Evolutionary conservation across 768 basidiomycete genomes (phyloP), one percentile per base, ranked within the genome.

Genomic region (Russula emetica): DNA sequence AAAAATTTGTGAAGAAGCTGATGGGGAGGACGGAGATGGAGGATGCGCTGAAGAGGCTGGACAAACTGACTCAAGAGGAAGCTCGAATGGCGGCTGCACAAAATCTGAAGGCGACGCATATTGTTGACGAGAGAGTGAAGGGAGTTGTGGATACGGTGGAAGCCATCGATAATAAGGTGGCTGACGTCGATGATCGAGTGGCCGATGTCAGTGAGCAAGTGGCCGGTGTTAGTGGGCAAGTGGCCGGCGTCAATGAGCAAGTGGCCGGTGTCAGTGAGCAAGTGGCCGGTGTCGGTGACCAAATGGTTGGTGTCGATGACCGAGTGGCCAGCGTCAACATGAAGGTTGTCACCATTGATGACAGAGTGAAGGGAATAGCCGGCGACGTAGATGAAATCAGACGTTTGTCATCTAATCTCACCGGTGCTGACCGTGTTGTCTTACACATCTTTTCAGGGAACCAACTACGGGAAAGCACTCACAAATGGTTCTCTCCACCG

Each of bases 401-500:
- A 34, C 16, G 45, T 59, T 28, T 9, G 45, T 47, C 5, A n/a
- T 47, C 18, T 47, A 45, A 16, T 6, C 3, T 45, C n/a, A 24
- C 24, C 16, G 1, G 10, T 30, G 14, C 34, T 54, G n/a, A 9
- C 13, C 18, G 2, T 38, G 8, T 42, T 14, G 11, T 14, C 22
- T 61, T 9, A 30, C 22, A 3, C n/a, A 26, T 38, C 7, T 14
- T 38, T 26, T 9, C 36, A 62, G 55, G 54, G 16, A 40, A 38
- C 9, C 44, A 42, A 36, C 7, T 61, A 40, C 28, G 26, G 5
- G n/a, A 45, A 2, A 14, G n/a, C 20, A 2, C 55, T 18, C 13
- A 24, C 4, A 28, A 28, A 38, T 62, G 61, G 61, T 55, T 62
- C 26, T 56, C 61, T 2, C 61, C 61, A 18, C 54, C 61, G 1